Evolutionary conservation across 2,329 filamentous ascomycete genomes (phyloP).

Genomic region (Verticillium tricorpus): DNA sequence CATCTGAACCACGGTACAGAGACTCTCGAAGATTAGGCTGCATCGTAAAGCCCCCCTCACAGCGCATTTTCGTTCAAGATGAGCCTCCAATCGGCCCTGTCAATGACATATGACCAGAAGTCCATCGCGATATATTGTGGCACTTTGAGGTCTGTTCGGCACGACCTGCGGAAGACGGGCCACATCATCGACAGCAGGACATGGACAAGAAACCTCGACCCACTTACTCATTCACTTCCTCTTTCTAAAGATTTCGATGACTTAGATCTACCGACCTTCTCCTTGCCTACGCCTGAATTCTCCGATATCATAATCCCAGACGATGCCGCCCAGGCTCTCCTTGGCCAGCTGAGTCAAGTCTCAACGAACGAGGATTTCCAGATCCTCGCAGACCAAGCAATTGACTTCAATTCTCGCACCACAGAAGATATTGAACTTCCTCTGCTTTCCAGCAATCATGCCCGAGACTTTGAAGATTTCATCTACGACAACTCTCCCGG

Average conservation of each 20-base stretch:
- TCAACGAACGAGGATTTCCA: not conserved
- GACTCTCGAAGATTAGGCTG: too few species aligned
- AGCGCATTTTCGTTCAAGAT: not conserved
- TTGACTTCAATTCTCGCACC: not conserved
- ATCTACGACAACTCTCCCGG: not conserved
- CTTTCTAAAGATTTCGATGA: not conserved
- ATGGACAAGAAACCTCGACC: not conserved
- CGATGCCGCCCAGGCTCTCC: not conserved
- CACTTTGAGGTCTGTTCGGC: not conserved
- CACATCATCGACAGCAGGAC: not conserved
- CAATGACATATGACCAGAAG: not conserved
- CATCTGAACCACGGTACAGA: too few species aligned
- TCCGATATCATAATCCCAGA: not conserved
- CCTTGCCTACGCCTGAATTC: not conserved
- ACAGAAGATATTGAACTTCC: conserved; percentile 6
- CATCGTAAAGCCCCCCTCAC: too few species aligned
- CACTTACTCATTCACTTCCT: not conserved
- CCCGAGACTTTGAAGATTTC: conserved; percentile 5
- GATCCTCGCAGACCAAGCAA: not conserved
- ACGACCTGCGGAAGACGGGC: not conserved
- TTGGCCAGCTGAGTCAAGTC: not conserved
- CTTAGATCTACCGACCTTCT: not conserved
- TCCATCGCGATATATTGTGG: not conserved
- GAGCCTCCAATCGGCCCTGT: not conserved
- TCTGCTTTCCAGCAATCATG: conserved; percentile 3